phyloP scores from a whole-genome alignment of 495 filamentous ascomycete species.

The Annulohypoxylon nitens region DNA sequence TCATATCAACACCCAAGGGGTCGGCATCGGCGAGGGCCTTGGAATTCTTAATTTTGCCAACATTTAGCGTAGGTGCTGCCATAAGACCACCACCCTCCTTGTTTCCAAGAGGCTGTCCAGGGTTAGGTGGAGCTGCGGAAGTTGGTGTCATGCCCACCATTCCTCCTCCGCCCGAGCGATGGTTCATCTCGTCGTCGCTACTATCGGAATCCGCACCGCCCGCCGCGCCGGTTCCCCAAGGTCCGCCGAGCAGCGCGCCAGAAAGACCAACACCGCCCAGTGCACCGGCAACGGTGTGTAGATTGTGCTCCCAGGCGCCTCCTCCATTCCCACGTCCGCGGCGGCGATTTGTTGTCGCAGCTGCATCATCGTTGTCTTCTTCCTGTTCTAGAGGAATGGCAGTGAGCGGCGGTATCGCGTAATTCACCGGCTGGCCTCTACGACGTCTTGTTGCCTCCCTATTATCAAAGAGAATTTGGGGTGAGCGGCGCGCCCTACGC shows the following conservation, averaged over 20 bases:
- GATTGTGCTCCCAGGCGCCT: conserved; percentile 74
- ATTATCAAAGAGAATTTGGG: conserved; percentile 68
- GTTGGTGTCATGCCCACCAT: conserved; percentile 82
- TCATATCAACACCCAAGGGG: conserved; percentile 90
- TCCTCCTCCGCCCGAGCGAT: conserved; percentile 70
- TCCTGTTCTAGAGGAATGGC: conserved; percentile 78
- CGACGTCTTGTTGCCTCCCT: conserved; percentile 53
- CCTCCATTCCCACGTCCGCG: conserved; percentile 67
- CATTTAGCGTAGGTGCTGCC: conserved; percentile 83
- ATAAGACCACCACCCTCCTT: conserved; percentile 71
- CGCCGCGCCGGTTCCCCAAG: conserved; percentile 74
- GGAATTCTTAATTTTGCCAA: conserved; percentile 87
- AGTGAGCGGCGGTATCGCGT: conserved; percentile 78
- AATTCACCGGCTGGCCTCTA: conserved; percentile 58
- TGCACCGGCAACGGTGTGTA: conserved; percentile 89
- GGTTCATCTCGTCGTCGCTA: conserved; percentile 88
- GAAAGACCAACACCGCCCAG: conserved; percentile 86
- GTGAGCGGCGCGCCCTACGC: conserved; percentile 65
- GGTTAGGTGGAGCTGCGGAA: conserved; percentile 63
- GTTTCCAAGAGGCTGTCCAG: conserved; percentile 57
- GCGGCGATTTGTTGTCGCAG: conserved; percentile 77
- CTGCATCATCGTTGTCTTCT: conserved; percentile 62
- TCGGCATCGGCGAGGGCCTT: conserved; percentile 89
- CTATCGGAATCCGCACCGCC: conserved; percentile 93
- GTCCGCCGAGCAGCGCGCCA: conserved; percentile 78